Evolutionary conservation across 108 stramenopile genomes (phyloP), one percentile per base, ranked within the genome.

Genomic region (Mediolabrus comicus): DNA sequence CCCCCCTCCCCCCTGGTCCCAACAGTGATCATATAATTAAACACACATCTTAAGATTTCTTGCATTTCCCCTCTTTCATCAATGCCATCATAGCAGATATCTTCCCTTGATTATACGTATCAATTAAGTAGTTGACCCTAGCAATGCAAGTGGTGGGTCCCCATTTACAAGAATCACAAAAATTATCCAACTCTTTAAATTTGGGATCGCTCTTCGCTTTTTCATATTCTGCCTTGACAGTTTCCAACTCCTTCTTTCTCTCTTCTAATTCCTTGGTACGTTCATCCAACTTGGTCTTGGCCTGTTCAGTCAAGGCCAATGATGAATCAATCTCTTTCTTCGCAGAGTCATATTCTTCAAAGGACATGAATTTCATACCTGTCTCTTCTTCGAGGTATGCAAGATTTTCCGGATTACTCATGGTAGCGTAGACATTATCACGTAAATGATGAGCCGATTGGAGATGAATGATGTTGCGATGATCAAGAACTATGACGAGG

Each of bases 151-250:
- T 65, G 2, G 30, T 43, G 6, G 65, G 10, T 13, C 69, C 69
- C 77, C 77, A 77, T 4, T 3, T 32, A 43, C 69, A 70, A 4
- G 35, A 22, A 0, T 36, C 65, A 55, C 69, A 71, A 38, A 53
- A 77, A 17, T 71, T 60, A 8, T 66, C 77, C 46, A 77, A 38
- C 1, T 0, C 5, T n/a, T 49, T 58, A 30, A 77, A 26, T 0
- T 8, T 38, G 0, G 69, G 84, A 65, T 84, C 67, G 0, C 29
- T 24, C 34, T 69, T 52, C 2, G 86, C 69, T 31, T 54, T 58
- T 17, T 82, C 74, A 39, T 87, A 84, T 46, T 84, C 86, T 13
- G 79, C 71, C 59, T 63, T 54, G 0, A 90, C 29, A 0, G 83
- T 69, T 2, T 58, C 72, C 24, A 66, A 26, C 43, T 86, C 83